These are phyloP conservation scores for Sporisorium graminicola DNA, from an alignment of 1,284 basidiomycete species.

Conservation along the genomic window DNA sequence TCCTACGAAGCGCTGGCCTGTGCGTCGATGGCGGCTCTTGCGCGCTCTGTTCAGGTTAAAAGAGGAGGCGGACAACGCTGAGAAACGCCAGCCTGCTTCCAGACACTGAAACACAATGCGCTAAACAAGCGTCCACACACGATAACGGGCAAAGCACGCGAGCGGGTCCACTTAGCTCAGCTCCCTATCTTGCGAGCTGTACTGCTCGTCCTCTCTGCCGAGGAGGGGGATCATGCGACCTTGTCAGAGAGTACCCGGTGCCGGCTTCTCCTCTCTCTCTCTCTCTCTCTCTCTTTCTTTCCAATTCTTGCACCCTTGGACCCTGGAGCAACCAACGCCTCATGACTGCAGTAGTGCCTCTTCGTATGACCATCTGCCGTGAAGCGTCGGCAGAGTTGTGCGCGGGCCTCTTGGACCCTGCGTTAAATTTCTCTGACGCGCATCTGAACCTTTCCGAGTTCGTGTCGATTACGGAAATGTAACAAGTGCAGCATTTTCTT, in stretches of 20 bases:
- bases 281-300: no score
- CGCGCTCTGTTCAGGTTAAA: slow-evolving; percentile 1
- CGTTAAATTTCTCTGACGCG: not conserved
- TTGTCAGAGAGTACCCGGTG: not conserved
- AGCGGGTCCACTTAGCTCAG: not conserved
- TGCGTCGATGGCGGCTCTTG: not conserved
- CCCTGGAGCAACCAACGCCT: not conserved
- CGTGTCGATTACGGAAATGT: not conserved
- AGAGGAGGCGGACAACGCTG: not conserved
- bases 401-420: slow-evolving; percentile 1
- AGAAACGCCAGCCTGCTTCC: not conserved
- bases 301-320: not conserved
- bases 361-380: no score
- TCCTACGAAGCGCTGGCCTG: not conserved
- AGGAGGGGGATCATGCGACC: not conserved
- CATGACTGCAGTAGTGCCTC: not conserved
- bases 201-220: not conserved
- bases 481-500: not conserved
- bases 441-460: not conserved
- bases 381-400: not conserved
- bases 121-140: not conserved
- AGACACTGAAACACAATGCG: not conserved
- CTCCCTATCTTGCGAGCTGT: not conserved
- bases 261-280: no score
- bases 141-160: not conserved